These are phyloP conservation scores for Bryoerythrophyllum caledonicum DNA, from an alignment of 225 moss, liverwort and hornwort genomes.

Conservation along the genomic window DNA sequence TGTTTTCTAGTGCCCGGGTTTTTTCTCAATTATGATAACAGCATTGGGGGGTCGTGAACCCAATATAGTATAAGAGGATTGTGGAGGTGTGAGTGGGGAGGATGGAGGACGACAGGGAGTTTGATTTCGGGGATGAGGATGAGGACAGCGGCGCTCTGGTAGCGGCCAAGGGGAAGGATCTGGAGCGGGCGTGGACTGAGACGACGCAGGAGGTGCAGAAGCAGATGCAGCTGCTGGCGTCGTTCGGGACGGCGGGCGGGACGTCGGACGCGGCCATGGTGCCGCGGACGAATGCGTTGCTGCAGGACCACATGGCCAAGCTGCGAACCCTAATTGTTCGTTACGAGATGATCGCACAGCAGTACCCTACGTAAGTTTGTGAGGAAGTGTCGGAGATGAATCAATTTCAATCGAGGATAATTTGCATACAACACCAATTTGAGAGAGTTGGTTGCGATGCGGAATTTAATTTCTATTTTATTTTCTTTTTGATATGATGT, in stretches of 20 bases:
- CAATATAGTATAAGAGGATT: background rate
- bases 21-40: too few species aligned
- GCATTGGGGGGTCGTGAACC: too few species aligned
- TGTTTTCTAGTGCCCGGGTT: too few species aligned
- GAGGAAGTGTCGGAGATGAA: too few species aligned
- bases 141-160: too few species aligned
- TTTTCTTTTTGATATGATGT: slow-evolving; percentile 10
- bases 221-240: slow-evolving; percentile 57
- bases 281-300: slow-evolving; percentile 28
- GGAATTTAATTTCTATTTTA: too few species aligned
- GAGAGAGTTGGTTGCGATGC: too few species aligned
- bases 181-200: slow-evolving; percentile 50
- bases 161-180: slow-evolving; percentile 36
- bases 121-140: slow-evolving; percentile 38
- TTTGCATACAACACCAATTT: background rate
- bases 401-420: too few species aligned
- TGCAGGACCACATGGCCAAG: slow-evolving; percentile 78
- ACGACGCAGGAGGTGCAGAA: slow-evolving; percentile 68
- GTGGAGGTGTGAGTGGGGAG: background rate
- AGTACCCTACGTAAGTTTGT: slow-evolving; percentile 63
- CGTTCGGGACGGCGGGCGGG: background rate
- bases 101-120: slow-evolving; percentile 30
- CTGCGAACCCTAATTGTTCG: slow-evolving; percentile 68
- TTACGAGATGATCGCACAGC: slow-evolving; percentile 78
- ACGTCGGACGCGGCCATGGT: background rate